Base-by-base conservation (phyloP, 345 rosid species). In the Salix koriyanagi region DNA sequence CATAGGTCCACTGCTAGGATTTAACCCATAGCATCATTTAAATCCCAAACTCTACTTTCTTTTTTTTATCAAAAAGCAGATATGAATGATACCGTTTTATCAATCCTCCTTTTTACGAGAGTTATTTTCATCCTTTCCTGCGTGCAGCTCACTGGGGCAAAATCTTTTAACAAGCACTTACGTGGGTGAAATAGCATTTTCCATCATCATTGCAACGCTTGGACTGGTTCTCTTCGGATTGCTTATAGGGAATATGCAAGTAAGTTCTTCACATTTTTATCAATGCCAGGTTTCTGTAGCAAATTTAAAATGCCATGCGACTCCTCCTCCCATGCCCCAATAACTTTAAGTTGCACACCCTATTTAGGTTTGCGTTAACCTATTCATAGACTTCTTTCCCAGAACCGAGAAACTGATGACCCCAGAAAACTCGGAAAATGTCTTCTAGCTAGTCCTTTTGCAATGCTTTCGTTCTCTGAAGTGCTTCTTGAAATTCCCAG, bases 221-320 rank as follows among this genome's bases (percentile, higher is more conserved):
- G 97, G 97, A 5, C 90, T 95, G 66, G 99, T 95, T 72, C 91
- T 95, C 66, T 95, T 95, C 70, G 96, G 91, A 19, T 80, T 95
- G 88, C 97, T 95, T 39, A 95, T 95, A 71, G 99, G 99, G 54
- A 95, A 95, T 79, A 91, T 91, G 99, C 98, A 91, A 76, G 98
- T 91, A 80, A 86, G 90, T 56, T 32, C 61, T 66, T 50, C 70
- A 12, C 41, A 39, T 73, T 44, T 44, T 44, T 44, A 44, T 44
- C 16, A 13, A 13, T 44, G 16, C 50, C 50, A 44, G 50, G 13
- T 44, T 44, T 44, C 50, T 13, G 50, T 46, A 46, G 18, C 50
- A 12, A 46, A 46, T 46, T 13, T 46, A 44, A 3, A 44, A 44
- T 44, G 50, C 50, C 50, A 11, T 44, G 13, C 1, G 50, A 44